phyloP scores from a whole-genome alignment of 192 early-diverging fungal species.

The Diversispora eburnea region DNA sequence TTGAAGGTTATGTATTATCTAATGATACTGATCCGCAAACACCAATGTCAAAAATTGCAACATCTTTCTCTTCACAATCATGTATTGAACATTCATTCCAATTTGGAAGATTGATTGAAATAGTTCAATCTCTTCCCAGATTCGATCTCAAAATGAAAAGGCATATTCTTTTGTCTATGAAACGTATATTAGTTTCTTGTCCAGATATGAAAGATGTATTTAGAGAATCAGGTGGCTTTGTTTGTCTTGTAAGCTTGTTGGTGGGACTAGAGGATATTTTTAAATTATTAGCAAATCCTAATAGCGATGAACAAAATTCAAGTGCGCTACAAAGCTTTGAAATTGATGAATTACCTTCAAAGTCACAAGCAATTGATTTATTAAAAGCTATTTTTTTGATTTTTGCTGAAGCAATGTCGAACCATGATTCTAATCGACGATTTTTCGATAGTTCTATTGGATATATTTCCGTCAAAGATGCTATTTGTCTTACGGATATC shows the following conservation, averaged over 20 bases:
- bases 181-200: slow-evolving; percentile 45
- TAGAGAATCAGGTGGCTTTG: slow-evolving; percentile 55
- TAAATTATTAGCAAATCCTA: slow-evolving; percentile 10
- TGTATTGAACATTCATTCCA: slow-evolving; percentile 39
- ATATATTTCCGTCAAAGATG: slow-evolving; percentile 53
- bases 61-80: slow-evolving; percentile 31
- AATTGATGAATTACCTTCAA: slow-evolving; percentile 35
- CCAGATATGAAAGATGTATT: slow-evolving; percentile 53
- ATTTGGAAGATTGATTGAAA: slow-evolving; percentile 56
- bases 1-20: slow-evolving; percentile 37
- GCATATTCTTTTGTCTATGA: slow-evolving; percentile 52
- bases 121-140: slow-evolving; percentile 49
- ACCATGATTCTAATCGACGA: slow-evolving; percentile 44
- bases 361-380: slow-evolving; percentile 38
- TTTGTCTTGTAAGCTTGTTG: slow-evolving; percentile 55
- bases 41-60: slow-evolving; percentile 6
- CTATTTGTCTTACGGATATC: slow-evolving; percentile 51
- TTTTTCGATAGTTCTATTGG: slow-evolving; percentile 55
- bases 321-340: slow-evolving; percentile 28
- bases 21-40: slow-evolving; percentile 20
- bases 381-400: slow-evolving; percentile 47
- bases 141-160: slow-evolving; percentile 55
- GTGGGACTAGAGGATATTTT: slow-evolving; percentile 54
- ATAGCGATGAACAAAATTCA: slow-evolving; percentile 27
- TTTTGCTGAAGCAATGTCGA: slow-evolving; percentile 52